phyloP scores from a whole-genome alignment of 345 rosid genomes.

The Acer saccharum region DNA sequence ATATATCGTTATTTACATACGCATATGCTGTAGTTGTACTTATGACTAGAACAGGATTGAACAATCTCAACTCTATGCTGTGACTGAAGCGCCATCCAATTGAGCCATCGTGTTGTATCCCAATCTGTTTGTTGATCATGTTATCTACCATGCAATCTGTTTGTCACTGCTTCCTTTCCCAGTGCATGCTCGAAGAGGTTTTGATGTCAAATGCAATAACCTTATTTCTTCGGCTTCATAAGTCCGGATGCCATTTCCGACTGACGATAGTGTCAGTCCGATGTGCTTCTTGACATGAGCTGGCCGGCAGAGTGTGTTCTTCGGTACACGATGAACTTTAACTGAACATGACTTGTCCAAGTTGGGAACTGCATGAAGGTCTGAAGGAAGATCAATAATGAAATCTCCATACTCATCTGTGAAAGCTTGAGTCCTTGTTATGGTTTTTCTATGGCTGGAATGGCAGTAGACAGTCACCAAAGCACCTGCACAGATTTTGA shows the following conservation, averaged over 20 bases:
- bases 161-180: slow-evolving; percentile 8
- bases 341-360: slow-evolving; percentile 43
- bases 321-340: slow-evolving; percentile 31
- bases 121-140: neutral
- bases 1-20: slow-evolving; percentile 26
- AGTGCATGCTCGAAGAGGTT: slow-evolving; percentile 38
- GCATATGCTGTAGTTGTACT: neutral
- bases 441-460: slow-evolving; percentile 11
- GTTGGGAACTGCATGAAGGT: slow-evolving; percentile 44
- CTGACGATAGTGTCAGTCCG: slow-evolving; percentile 33
- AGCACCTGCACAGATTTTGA: slow-evolving; percentile 36
- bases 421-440: slow-evolving; percentile 15
- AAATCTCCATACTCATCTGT: slow-evolving; percentile 61
- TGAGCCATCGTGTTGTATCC: slow-evolving; percentile 29
- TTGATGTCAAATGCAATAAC: slow-evolving; percentile 34
- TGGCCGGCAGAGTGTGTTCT: slow-evolving; percentile 35
- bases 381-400: slow-evolving; percentile 54
- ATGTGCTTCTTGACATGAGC: slow-evolving; percentile 30
- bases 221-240: slow-evolving; percentile 36
- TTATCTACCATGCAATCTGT: slow-evolving; percentile 22
- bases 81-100: slow-evolving; percentile 64
- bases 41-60: slow-evolving; percentile 15
- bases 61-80: slow-evolving; percentile 35
- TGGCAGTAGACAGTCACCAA: slow-evolving; percentile 41
- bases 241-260: slow-evolving; percentile 44